These are phyloP conservation scores for Phylloporus rhodoxanthus DNA, from an alignment of 768 basidiomycete genomes.

Conservation along the genomic window DNA sequence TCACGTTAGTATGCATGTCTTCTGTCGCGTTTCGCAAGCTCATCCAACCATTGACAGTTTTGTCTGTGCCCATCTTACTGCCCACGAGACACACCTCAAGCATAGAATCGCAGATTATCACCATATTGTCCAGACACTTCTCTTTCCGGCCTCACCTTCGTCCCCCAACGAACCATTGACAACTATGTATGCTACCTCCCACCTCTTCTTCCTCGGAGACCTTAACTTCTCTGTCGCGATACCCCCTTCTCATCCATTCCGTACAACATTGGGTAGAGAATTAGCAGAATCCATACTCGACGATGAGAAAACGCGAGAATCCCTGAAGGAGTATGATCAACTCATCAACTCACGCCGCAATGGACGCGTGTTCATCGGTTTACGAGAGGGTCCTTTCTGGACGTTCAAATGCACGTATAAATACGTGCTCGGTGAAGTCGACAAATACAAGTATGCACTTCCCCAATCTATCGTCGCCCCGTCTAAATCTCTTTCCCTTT, in stretches of 20 bases:
- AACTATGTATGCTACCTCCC: conserved; percentile 78
- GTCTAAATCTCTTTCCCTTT: neutral
- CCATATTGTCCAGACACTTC: conserved; percentile 72
- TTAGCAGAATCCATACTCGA: conserved; percentile 39
- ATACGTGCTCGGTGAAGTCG: conserved; percentile 73
- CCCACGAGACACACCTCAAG: conserved; percentile 62
- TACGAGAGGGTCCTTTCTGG: conserved; percentile 85
- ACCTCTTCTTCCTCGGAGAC: conserved; percentile 91
- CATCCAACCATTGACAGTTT: conserved; percentile 48
- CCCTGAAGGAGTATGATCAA: conserved; percentile 69
- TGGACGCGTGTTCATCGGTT: conserved; percentile 60
- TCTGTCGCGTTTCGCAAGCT: neutral
- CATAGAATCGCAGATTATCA: conserved; percentile 71
- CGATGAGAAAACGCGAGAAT: conserved; percentile 48
- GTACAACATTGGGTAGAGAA: conserved; percentile 28
- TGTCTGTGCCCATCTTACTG: conserved; percentile 86
- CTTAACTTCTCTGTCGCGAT: conserved; percentile 84
- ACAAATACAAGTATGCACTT: conserved; percentile 64
- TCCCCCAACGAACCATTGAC: conserved; percentile 37
- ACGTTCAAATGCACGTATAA: conserved; percentile 91
- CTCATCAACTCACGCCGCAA: conserved; percentile 57
- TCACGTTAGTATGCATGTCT: conserved; percentile 58
- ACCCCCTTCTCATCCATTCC: conserved; percentile 49
- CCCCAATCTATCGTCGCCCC: neutral
- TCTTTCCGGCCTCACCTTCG: conserved; percentile 57